phyloP scores from a whole-genome alignment of 2,329 filamentous ascomycete genomes.

The Penicillium hordei region DNA sequence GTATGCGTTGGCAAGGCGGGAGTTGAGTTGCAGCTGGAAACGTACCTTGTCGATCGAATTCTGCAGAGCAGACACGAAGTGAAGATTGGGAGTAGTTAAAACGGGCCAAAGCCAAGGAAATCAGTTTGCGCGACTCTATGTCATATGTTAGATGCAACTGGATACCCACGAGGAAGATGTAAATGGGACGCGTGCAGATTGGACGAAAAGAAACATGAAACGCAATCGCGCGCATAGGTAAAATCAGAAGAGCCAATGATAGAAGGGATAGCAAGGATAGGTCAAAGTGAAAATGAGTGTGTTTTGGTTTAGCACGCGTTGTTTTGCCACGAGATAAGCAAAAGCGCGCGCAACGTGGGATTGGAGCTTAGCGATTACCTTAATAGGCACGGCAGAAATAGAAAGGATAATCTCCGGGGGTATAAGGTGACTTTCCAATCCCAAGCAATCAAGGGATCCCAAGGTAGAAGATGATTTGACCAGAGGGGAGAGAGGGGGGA shows the following conservation, averaged over 20 bases:
- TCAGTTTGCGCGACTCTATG: constrained; percentile 13
- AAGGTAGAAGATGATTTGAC: constrained; percentile 22
- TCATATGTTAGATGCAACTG: constrained; percentile 18
- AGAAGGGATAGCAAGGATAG: constrained; percentile 4
- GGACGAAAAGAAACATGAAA: constrained; percentile 11
- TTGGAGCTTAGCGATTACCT: constrained; percentile 20
- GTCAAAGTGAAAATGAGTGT: not conserved
- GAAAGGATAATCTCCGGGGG: constrained; percentile 18
- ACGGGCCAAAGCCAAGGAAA: constrained; percentile 9
- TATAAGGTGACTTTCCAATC: constrained; percentile 11
- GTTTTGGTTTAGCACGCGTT: constrained; percentile 20
- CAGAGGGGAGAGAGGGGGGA: constrained; percentile 14
- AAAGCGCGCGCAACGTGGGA: constrained; percentile 20
- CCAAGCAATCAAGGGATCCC: constrained; percentile 23
- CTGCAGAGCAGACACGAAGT: constrained; percentile 21
- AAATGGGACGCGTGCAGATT: constrained; percentile 19
- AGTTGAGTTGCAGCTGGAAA: constrained; percentile 34
- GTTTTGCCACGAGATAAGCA: constrained; percentile 20
- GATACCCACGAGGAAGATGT: constrained; percentile 12
- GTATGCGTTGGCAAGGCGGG: constrained; percentile 42
- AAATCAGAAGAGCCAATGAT: constrained; percentile 14
- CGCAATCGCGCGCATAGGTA: constrained; percentile 8
- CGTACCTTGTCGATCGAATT: constrained; percentile 40
- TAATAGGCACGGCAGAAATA: constrained; percentile 7
- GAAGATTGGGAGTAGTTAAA: constrained; percentile 12